phyloP scores from a whole-genome alignment of 2,329 filamentous ascomycete species.

The Alternaria dauci region DNA sequence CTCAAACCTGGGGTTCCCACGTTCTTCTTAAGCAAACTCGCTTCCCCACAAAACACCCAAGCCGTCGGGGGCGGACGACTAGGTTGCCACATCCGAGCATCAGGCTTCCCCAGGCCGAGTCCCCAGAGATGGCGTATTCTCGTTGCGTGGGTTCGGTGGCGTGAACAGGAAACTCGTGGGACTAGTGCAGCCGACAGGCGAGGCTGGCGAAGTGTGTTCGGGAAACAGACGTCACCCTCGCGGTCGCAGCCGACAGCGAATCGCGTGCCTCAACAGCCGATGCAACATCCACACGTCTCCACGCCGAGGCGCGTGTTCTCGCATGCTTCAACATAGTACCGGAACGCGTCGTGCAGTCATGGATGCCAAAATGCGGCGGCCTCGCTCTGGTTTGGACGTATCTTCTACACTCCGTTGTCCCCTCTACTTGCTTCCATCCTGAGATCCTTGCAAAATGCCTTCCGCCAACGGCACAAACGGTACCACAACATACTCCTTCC shows the following conservation, averaged over 20 bases:
- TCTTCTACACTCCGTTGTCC: background rate
- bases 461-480: conserved; percentile 42
- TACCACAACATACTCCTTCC: conserved; percentile 50
- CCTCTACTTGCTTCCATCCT: background rate
- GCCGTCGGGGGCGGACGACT: conserved; percentile 20
- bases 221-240: background rate
- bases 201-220: conserved; percentile 4
- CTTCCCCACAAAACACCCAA: conserved; percentile 31
- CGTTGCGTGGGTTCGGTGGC: conserved; percentile 22
- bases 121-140: conserved; percentile 25
- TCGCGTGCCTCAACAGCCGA: conserved; percentile 10
- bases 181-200: conserved; percentile 13
- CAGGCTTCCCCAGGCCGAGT: conserved; percentile 26
- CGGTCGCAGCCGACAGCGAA: conserved; percentile 11
- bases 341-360: conserved; percentile 29
- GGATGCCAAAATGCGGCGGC: conserved; percentile 25
- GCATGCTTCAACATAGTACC: conserved; percentile 21
- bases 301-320: conserved; percentile 4
- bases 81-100: conserved; percentile 23
- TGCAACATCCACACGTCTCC: conserved; percentile 4
- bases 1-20: conserved; percentile 32
- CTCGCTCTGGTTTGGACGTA: conserved; percentile 16
- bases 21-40: conserved; percentile 29
- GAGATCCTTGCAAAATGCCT: conserved; percentile 32
- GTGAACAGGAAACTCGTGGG: conserved; percentile 14